Conservation (phyloP, 768 basidiomycete species). For the Rhodosporidiobolus odoratus region DNA sequence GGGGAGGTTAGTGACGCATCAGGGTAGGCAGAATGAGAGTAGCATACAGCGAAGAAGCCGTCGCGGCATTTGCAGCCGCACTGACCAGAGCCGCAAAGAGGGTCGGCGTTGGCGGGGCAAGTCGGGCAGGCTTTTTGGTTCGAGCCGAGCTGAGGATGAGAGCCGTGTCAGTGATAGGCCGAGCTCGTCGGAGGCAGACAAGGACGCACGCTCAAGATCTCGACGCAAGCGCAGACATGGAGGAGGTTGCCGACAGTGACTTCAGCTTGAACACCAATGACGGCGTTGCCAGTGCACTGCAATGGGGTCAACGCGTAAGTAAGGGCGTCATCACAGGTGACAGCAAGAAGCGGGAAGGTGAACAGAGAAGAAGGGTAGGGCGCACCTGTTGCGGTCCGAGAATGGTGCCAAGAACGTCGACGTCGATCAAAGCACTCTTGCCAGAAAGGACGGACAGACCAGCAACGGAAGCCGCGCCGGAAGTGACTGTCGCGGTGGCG, state of each 20-base stretch:
- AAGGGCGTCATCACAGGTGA: not conserved
- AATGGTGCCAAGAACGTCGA: slow-evolving; percentile 19
- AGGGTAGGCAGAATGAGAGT: not conserved
- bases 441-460: slow-evolving; percentile 3
- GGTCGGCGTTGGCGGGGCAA: slow-evolving; percentile 10
- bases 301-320: not conserved
- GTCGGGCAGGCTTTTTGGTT: not conserved
- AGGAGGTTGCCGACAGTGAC: slow-evolving; percentile 11
- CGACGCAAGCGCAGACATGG: slow-evolving; percentile 21
- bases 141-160: not conserved
- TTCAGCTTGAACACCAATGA: slow-evolving; percentile 20
- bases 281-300: slow-evolving; percentile 24
- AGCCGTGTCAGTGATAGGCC: not conserved
- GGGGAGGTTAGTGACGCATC: not conserved
- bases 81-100: slow-evolving; percentile 9
- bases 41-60: not conserved
- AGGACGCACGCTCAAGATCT: slow-evolving; percentile 9
- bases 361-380: too few species aligned
- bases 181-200: not conserved
- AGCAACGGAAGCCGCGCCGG: not conserved
- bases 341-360: not conserved
- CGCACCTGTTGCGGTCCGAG: slow-evolving; percentile 3
- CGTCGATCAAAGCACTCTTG: slow-evolving; percentile 12
- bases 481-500: not conserved
- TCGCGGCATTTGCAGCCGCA: slow-evolving; percentile 19